phyloP scores from a whole-genome alignment of 345 rosid genomes.

The Arabidopsis suecica region DNA sequence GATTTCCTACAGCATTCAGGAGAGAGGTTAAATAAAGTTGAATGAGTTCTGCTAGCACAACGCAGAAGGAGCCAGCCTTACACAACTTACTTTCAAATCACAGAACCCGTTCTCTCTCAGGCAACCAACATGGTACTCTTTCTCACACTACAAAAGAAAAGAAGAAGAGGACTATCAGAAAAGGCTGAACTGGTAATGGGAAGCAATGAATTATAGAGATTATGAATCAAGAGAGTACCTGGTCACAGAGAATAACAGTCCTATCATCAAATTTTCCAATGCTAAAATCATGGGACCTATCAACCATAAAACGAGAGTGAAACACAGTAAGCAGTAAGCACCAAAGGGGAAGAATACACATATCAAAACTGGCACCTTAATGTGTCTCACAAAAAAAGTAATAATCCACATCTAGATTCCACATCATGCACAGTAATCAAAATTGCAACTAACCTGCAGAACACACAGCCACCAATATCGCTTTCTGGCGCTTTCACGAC shows the following conservation, averaged over 20 bases:
- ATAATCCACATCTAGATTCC: slow-evolving; percentile 15
- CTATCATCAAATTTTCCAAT: slow-evolving; percentile 70
- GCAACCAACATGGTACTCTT: slow-evolving; percentile 96
- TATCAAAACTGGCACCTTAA: neutral
- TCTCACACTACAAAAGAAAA: slow-evolving; percentile 75
- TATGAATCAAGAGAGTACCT: slow-evolving; percentile 58
- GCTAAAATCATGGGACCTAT: slow-evolving; percentile 84
- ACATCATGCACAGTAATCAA: slow-evolving; percentile 17
- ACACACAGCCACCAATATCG: slow-evolving; percentile 90
- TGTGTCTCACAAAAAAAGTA: neutral
- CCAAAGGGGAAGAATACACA: neutral
- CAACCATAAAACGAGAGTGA: slow-evolving; percentile 22
- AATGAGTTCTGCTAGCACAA: slow-evolving; percentile 23
- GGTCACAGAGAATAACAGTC: slow-evolving; percentile 94
- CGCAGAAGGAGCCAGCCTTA: slow-evolving; percentile 11
- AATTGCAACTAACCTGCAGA: slow-evolving; percentile 77
- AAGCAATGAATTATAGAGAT: slow-evolving; percentile 15
- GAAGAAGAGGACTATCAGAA: slow-evolving; percentile 37
- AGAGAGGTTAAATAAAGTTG: slow-evolving; percentile 29
- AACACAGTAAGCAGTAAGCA: neutral
- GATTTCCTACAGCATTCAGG: slow-evolving; percentile 60
- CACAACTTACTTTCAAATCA: slow-evolving; percentile 78
- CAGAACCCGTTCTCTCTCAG: slow-evolving; percentile 72
- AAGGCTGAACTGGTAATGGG: slow-evolving; percentile 12
- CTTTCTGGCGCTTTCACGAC: slow-evolving; percentile 75